Evolutionary conservation across 306 rosid species (phyloP).

Genomic region (Acacia confusa): DNA sequence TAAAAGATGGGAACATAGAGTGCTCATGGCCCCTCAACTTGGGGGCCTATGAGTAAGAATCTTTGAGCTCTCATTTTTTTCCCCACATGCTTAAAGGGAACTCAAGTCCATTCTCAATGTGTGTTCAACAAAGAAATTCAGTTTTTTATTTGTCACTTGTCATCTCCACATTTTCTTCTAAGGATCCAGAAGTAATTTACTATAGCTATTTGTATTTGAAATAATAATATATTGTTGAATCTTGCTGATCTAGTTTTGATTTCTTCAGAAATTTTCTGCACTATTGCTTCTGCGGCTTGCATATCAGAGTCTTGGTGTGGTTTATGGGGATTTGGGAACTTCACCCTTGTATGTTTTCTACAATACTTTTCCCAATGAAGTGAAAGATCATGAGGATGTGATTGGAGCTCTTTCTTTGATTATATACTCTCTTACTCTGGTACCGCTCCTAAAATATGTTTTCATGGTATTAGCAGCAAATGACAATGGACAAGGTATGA

Average conservation of each 20-base stretch:
- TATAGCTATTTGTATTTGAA: constrained; percentile 12
- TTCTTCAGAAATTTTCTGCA: constrained; percentile 77
- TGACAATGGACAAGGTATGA: constrained; percentile 98
- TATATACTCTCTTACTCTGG: constrained; percentile 92
- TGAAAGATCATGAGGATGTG: constrained; percentile 75
- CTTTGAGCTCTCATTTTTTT: background rate
- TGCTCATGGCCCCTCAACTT: background rate
- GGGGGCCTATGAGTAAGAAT: background rate
- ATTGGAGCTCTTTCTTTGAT: constrained; percentile 96
- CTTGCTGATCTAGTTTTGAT: constrained; percentile 41
- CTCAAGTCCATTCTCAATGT: constrained; percentile 20
- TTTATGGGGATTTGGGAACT: constrained; percentile 97
- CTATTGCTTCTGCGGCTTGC: constrained; percentile 88
- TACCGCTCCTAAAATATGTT: constrained; percentile 93
- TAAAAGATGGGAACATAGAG: background rate
- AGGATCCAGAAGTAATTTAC: constrained; percentile 7
- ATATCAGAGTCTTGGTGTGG: constrained; percentile 97
- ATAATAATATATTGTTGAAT: background rate
- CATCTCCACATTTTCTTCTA: background rate
- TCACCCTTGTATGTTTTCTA: constrained; percentile 95
- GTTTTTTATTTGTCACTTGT: background rate
- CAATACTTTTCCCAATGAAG: constrained; percentile 80
- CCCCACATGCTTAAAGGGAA: constrained; percentile 1
- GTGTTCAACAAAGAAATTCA: constrained; percentile 18
- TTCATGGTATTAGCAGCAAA: constrained; percentile 85